Conservation (phyloP, 192 early-diverging fungal genomes). For the Backusella tarrabulga region DNA sequence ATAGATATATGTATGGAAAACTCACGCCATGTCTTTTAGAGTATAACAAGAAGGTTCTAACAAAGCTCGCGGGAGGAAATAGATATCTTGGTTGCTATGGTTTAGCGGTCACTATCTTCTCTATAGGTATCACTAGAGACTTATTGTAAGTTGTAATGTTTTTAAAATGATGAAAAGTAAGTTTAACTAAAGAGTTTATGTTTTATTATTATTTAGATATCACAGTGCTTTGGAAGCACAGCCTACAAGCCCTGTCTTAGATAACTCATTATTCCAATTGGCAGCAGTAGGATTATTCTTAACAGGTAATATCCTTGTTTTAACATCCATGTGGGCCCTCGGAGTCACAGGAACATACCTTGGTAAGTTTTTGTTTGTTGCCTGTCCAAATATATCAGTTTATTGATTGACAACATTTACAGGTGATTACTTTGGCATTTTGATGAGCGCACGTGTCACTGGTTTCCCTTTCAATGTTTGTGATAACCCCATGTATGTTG, state of each 20-base stretch:
- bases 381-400: neutral
- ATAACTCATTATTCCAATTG: slow-evolving; percentile 42
- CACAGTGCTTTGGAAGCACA: slow-evolving; percentile 68
- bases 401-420: neutral
- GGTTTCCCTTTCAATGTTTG: slow-evolving; percentile 91
- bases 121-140: slow-evolving; percentile 80
- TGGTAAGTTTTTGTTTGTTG: slow-evolving; percentile 43
- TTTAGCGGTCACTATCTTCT: slow-evolving; percentile 80
- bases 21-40: slow-evolving; percentile 44
- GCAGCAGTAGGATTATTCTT: slow-evolving; percentile 50
- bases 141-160: slow-evolving; percentile 46
- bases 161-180: neutral
- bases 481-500: slow-evolving; percentile 95
- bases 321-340: slow-evolving; percentile 81
- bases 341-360: slow-evolving; percentile 91
- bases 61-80: slow-evolving; percentile 67
- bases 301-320: slow-evolving; percentile 72
- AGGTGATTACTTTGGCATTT: slow-evolving; percentile 95
- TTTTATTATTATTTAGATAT: slow-evolving; percentile 44
- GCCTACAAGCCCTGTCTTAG: slow-evolving; percentile 53
- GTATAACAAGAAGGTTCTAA: slow-evolving; percentile 72
- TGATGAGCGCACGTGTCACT: slow-evolving; percentile 82
- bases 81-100: slow-evolving; percentile 72
- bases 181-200: neutral
- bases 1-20: neutral